Evolutionary conservation across 2,329 filamentous ascomycete species (phyloP).

Genomic region (Pseudocercospora vitis): DNA sequence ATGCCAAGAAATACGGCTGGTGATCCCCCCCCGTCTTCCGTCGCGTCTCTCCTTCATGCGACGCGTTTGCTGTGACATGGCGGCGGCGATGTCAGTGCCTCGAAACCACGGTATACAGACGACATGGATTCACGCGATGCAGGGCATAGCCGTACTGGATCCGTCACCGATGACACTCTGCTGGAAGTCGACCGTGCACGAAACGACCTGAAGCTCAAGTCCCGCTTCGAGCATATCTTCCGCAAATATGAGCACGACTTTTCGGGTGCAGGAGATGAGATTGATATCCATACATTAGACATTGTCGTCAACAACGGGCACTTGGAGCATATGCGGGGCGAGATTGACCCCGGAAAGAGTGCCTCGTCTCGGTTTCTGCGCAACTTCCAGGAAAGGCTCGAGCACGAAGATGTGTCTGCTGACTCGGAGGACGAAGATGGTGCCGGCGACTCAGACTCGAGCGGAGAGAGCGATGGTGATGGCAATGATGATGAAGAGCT

Average conservation of each 20-base stretch:
- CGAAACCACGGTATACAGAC: neutral
- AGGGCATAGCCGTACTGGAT: too few relatives aligned
- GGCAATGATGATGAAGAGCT: constrained; percentile 12
- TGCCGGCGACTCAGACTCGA: neutral
- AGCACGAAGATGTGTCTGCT: constrained; percentile 39
- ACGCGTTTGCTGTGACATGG: neutral
- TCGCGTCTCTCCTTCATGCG: neutral
- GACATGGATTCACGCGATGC: neutral
- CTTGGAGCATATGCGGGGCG: constrained; percentile 61
- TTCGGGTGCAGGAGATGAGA: constrained; percentile 79
- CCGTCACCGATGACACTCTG: neutral
- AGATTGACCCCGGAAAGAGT: constrained; percentile 51
- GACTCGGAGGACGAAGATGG: constrained; percentile 28
- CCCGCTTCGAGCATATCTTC: constrained; percentile 82
- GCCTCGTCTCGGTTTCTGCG: constrained; percentile 34
- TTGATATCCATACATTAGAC: constrained; percentile 76
- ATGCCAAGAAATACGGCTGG: neutral
- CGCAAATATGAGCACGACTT: constrained; percentile 73
- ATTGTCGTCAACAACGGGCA: constrained; percentile 90
- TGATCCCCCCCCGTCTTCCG: neutral
- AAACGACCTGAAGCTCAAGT: constrained; percentile 72
- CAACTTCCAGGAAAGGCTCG: constrained; percentile 36
- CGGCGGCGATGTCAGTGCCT: neutral
- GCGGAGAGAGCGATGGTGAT: constrained; percentile 21
- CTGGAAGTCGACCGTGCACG: constrained; percentile 32